Evolutionary conservation across 1,284 basidiomycete species (phyloP), one percentile per base, ranked within the genome.

Genomic region (Neolentinus lepideus): DNA sequence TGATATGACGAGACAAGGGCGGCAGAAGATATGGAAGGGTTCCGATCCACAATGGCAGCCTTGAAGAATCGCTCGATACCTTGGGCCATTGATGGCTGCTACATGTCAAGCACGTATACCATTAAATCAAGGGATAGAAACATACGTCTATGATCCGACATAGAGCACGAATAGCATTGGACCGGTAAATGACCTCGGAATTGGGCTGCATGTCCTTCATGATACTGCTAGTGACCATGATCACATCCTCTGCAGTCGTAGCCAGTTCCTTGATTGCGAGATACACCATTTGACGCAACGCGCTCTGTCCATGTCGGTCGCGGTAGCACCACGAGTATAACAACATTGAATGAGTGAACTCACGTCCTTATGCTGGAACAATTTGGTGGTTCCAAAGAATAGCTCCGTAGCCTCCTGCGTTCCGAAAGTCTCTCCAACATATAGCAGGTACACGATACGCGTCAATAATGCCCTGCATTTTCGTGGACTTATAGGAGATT

Each of bases 171-270:
- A 99, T 99, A 29, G 97, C 92, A 71, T 99, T 99, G 38, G 97
- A 93, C 57, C 97, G 83, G 75, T 99, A 99, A 62, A 99, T 94
- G 66, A 98, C 96, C 71, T 99, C 97, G 53, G 94, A 90, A 70
- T 98, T 98, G 53, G 95, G 92, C 69, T 99, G 96, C 93, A 99
- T 99, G 69, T 99, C 96, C 79, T 99, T 99, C 95, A 98, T 98
- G 72, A 99, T 99, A 67, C 94, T 98, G 67, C 92, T 94, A 4
- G 97, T 99, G 63, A 98, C 95, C 94, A 99, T 99, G 67, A 99
- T 98, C 36, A 98, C 93, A 78, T 99, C 97, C 72, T 99, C 94
- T 19, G 97, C 94, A n/a, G 91, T 90, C 46, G 85, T 88, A 27
- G 94, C 90, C 19, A 99, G 83, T 74, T 99, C 97, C 77, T 99